These are phyloP conservation scores for Amniculicola lignicola DNA, from an alignment of 495 filamentous ascomycete genomes.

Conservation along the genomic window DNA sequence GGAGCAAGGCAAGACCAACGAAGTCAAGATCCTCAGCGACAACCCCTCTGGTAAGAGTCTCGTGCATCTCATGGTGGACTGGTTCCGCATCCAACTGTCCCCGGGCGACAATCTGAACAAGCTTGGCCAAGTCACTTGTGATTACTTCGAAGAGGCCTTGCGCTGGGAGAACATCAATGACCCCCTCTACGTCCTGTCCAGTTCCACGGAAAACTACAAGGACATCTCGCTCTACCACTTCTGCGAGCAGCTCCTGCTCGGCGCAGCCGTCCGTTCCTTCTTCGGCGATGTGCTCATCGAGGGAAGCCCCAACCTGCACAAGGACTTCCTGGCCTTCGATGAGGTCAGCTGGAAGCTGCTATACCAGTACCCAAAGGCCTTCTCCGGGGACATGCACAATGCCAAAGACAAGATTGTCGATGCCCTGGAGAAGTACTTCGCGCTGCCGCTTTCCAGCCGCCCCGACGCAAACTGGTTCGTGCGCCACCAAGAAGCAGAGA, in stretches of 20 bases:
- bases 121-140: background rate
- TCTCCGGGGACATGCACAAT: background rate
- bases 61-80: background rate
- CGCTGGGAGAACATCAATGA: too few species aligned
- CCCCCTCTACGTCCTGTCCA: background rate
- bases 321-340: constrained; percentile 5
- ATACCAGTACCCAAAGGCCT: background rate
- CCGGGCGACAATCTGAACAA: background rate
- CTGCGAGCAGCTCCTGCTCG: constrained; percentile 2
- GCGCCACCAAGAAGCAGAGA: background rate
- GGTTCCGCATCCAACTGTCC: background rate
- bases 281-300: constrained; percentile 3
- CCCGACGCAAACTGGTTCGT: background rate
- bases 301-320: background rate
- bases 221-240: background rate
- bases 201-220: background rate
- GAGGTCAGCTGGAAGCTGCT: constrained; percentile 13
- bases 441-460: background rate
- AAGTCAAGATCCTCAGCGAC: background rate
- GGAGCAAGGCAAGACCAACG: background rate
- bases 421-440: background rate
- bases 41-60: background rate
- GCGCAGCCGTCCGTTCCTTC: constrained; percentile 1
- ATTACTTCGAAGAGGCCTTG: too few species aligned
- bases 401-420: background rate